A percentile compares a stretch with the other conserved stretches of the same genome.
Evolutionary conservation across 2,329 filamentous ascomycete species (phyloP).

Genomic region (Lachnellula willkommii): DNA sequence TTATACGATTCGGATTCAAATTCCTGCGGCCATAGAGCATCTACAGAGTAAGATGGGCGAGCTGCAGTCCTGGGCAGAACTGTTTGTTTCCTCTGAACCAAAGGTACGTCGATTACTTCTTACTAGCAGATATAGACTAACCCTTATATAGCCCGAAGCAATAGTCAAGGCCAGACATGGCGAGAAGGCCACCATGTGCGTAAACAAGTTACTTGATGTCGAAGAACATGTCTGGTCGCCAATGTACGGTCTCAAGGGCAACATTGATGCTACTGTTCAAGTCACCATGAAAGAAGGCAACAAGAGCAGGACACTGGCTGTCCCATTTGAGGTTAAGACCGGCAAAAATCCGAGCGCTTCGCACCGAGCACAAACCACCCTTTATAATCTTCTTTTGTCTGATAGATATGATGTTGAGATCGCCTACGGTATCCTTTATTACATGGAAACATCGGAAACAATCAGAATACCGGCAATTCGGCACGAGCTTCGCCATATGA

Average conservation of each 20-base stretch:
- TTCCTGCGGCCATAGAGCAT: conserved; percentile 69
- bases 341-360: conserved; percentile 76
- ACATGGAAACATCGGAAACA: conserved; percentile 85
- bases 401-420: conserved; percentile 94
- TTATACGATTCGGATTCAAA: conserved; percentile 76
- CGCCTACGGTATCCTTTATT: conserved; percentile 86
- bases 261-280: conserved; percentile 95
- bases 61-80: conserved; percentile 73
- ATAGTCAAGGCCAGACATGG: conserved; percentile 75
- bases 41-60: conserved; percentile 78
- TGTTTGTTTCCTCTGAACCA: conserved; percentile 70
- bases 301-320: conserved; percentile 65
- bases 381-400: conserved; percentile 88
- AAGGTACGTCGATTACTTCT: conserved; percentile 44
- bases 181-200: conserved; percentile 70
- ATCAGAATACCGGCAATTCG: conserved; percentile 79
- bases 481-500: conserved; percentile 89
- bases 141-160: conserved; percentile 52
- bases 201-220: conserved; percentile 91
- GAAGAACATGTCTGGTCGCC: conserved; percentile 99
- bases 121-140: conserved; percentile 10
- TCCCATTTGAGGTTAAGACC: conserved; percentile 94
- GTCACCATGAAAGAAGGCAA: conserved; percentile 69
- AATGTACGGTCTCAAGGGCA: conserved; percentile 94
- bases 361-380: conserved; percentile 87